phyloP scores from a whole-genome alignment of 768 basidiomycete genomes.

The Tricholoma matsutake region DNA sequence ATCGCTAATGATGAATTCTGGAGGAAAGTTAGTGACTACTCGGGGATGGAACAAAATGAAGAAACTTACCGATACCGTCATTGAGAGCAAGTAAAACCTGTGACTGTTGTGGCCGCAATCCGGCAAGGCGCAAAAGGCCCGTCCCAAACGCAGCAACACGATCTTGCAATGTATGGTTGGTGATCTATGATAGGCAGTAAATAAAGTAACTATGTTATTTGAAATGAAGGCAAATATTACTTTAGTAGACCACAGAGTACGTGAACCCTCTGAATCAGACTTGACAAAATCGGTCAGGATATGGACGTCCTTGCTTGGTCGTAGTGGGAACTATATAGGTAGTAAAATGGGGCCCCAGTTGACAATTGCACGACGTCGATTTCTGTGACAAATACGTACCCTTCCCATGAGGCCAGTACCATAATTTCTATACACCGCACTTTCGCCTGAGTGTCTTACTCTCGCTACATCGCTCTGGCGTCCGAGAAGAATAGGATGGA shows the following conservation, averaged over 20 bases:
- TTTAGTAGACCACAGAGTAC: constrained; percentile 79
- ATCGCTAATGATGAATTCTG: constrained; percentile 79
- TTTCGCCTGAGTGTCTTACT: constrained; percentile 78
- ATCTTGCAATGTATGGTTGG: constrained; percentile 66
- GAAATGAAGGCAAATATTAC: constrained; percentile 32
- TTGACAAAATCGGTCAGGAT: constrained; percentile 65
- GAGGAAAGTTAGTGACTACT: not conserved
- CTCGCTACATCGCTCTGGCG: constrained; percentile 87
- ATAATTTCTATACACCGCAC: constrained; percentile 89
- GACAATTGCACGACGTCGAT: constrained; percentile 9
- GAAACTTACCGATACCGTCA: constrained; percentile 64
- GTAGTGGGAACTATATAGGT: constrained; percentile 58
- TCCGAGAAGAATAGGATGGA: constrained; percentile 91
- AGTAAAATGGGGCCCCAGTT: constrained; percentile 3
- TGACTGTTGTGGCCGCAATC: constrained; percentile 55
- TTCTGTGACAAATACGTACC: constrained; percentile 39
- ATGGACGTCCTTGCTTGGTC: constrained; percentile 70
- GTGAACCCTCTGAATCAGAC: constrained; percentile 59
- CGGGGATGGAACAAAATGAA: not conserved
- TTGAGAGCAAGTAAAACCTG: constrained; percentile 76
- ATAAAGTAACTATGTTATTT: constrained; percentile 3
- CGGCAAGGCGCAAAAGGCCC: constrained; percentile 58
- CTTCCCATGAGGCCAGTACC: constrained; percentile 79
- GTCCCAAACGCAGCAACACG: constrained; percentile 72
- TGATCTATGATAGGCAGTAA: constrained; percentile 50